Percentiles rank a stretch among this genome's conserved stretches.
These are phyloP conservation scores for Alternaria sp. DNA, from an alignment of 2,329 filamentous ascomycete genomes.

Conservation along the genomic window DNA sequence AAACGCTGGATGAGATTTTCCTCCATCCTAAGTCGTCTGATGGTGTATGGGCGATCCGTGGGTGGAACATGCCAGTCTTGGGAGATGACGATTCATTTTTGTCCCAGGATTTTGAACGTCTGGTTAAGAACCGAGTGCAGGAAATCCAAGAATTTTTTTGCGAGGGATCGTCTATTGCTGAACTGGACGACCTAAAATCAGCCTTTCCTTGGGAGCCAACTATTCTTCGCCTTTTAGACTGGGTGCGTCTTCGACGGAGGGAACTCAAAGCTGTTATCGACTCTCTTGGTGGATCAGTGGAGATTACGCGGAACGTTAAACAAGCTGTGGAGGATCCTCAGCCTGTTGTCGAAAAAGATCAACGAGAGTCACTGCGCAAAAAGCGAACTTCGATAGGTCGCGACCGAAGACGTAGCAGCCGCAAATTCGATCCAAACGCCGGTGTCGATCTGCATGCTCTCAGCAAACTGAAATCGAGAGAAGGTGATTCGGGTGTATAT, in stretches of 20 bases:
- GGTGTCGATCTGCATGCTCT: slow-evolving; percentile 33
- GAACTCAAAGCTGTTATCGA: slow-evolving; percentile 58
- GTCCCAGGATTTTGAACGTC: slow-evolving; percentile 45
- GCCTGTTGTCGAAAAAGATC: slow-evolving; percentile 9
- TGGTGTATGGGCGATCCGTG: slow-evolving; percentile 28
- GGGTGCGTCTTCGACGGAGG: slow-evolving; percentile 56
- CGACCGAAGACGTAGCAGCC: slow-evolving; percentile 39
- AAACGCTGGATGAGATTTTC: slow-evolving; percentile 55
- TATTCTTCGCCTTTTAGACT: slow-evolving; percentile 55
- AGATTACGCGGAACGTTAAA: slow-evolving; percentile 48
- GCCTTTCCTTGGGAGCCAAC: slow-evolving; percentile 62
- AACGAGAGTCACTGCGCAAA: slow-evolving; percentile 30
- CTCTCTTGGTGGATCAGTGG: slow-evolving; percentile 54
- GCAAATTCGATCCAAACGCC: slow-evolving; percentile 42
- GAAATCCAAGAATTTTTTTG: slow-evolving; percentile 50
- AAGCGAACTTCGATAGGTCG: slow-evolving; percentile 41
- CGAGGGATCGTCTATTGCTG: neutral
- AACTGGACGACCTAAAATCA: slow-evolving; percentile 21
- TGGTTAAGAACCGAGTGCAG: slow-evolving; percentile 51
- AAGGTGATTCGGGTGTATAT: slow-evolving; percentile 28
- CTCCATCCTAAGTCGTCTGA: slow-evolving; percentile 33
- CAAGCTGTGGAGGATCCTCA: slow-evolving; percentile 27
- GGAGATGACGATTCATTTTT: slow-evolving; percentile 50
- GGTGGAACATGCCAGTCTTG: slow-evolving; percentile 49
- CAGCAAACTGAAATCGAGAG: slow-evolving; percentile 30